Conservation (phyloP, 108 stramenopile species). For the Schizochytrium sp. region DNA sequence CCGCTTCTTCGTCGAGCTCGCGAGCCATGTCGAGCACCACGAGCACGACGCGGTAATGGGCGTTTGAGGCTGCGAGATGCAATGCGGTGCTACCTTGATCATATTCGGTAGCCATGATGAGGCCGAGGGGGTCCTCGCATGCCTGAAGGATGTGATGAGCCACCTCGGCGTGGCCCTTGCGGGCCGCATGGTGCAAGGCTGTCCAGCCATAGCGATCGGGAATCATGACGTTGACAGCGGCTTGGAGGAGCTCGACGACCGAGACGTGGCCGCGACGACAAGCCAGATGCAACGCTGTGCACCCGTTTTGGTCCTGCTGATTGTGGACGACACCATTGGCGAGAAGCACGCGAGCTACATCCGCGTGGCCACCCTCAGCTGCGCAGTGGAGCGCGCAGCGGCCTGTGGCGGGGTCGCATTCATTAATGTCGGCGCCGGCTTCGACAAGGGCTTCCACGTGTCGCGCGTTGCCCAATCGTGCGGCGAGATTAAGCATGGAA, state of each 20-base stretch:
- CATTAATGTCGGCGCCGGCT: background rate
- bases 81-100: background rate
- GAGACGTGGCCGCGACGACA: slow-evolving; percentile 10
- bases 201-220: slow-evolving; percentile 49
- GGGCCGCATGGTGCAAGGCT: slow-evolving; percentile 52
- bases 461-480: background rate
- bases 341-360: background rate
- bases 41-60: background rate
- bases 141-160: background rate
- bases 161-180: slow-evolving; percentile 36
- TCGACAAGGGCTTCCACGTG: slow-evolving; percentile 5
- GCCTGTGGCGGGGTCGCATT: background rate
- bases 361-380: background rate
- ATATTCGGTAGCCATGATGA: background rate
- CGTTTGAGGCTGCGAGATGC: background rate
- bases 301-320: background rate
- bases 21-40: background rate
- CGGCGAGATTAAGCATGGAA: slow-evolving; percentile 9
- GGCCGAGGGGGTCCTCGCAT: background rate
- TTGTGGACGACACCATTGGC: background rate
- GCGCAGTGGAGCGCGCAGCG: slow-evolving; percentile 15
- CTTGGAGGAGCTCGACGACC: slow-evolving; percentile 25
- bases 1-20: background rate
- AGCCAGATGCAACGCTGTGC: background rate
- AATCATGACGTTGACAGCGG: slow-evolving; percentile 40